phyloP scores from a whole-genome alignment of 331 rosid species.

The Malus hybrid region DNA sequence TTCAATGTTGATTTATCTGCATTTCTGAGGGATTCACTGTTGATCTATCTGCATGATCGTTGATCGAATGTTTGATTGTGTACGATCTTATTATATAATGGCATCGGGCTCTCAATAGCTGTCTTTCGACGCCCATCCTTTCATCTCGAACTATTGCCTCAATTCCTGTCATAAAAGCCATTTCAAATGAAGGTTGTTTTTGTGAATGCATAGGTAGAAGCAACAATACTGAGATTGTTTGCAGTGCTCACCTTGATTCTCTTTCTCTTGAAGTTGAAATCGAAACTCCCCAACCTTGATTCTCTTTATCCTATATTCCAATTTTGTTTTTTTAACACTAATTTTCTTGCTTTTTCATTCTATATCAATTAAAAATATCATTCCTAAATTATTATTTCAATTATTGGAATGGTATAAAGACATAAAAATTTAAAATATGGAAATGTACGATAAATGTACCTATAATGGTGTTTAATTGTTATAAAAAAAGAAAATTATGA shows the following conservation, averaged over 20 bases:
- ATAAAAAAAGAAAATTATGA: too few relatives aligned
- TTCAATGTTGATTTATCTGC: not conserved
- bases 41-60: not conserved
- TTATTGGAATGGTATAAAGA: too few relatives aligned
- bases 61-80: not conserved
- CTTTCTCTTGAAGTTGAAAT: constrained; percentile 66
- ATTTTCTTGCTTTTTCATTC: too few relatives aligned
- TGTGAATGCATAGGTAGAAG: not conserved
- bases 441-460: too few relatives aligned
- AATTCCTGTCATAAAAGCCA: constrained; percentile 38
- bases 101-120: constrained; percentile 17
- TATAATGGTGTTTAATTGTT: too few relatives aligned
- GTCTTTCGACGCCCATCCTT: constrained; percentile 70
- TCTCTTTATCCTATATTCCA: too few relatives aligned
- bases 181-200: not conserved
- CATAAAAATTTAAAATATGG: too few relatives aligned
- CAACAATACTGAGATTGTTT: not conserved
- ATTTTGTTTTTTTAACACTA: too few relatives aligned
- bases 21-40: too few relatives aligned
- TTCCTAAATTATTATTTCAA: too few relatives aligned
- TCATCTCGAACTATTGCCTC: constrained; percentile 61
- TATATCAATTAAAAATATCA: too few relatives aligned
- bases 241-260: constrained; percentile 57
- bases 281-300: constrained; percentile 46
- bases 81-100: not conserved